phyloP scores from a whole-genome alignment of 225 moss, liverwort and hornwort species.

The Climacium dendroides region DNA sequence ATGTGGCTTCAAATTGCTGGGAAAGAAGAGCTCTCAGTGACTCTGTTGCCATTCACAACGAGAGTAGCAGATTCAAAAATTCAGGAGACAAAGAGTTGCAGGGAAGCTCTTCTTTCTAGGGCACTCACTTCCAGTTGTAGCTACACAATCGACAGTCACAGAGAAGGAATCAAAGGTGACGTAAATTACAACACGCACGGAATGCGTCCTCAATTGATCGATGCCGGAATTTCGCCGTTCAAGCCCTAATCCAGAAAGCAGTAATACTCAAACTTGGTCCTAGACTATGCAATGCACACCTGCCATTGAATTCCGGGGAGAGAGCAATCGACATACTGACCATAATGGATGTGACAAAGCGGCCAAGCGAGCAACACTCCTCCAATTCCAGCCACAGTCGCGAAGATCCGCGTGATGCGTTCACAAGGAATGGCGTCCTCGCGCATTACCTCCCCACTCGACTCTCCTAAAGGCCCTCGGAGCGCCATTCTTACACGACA shows the following conservation, averaged over 20 bases:
- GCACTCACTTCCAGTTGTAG: background rate
- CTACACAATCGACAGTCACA: background rate
- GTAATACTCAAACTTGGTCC: background rate
- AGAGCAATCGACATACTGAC: conserved; percentile 7
- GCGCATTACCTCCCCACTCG: conserved; percentile 85
- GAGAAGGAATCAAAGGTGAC: background rate
- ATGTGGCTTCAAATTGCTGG: background rate
- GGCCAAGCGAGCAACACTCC: conserved; percentile 73
- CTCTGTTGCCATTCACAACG: background rate
- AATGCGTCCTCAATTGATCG: background rate
- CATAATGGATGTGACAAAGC: conserved; percentile 76
- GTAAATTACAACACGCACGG: background rate
- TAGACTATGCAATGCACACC: background rate
- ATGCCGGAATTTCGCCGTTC: background rate
- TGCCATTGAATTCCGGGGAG: background rate
- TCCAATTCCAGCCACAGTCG: conserved; percentile 54
- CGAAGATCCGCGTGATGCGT: conserved; percentile 69
- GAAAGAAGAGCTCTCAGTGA: background rate
- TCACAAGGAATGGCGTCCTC: conserved; percentile 84
- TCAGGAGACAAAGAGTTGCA: background rate
- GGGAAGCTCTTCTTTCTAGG: background rate
- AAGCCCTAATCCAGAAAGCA: background rate
- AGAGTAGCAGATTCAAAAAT: background rate
- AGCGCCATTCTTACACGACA: conserved; percentile 40
- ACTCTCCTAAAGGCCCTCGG: conserved; percentile 45